phyloP scores from a whole-genome alignment of 371 early-diverging fungal genomes.

The Chytridium lagenaria region DNA sequence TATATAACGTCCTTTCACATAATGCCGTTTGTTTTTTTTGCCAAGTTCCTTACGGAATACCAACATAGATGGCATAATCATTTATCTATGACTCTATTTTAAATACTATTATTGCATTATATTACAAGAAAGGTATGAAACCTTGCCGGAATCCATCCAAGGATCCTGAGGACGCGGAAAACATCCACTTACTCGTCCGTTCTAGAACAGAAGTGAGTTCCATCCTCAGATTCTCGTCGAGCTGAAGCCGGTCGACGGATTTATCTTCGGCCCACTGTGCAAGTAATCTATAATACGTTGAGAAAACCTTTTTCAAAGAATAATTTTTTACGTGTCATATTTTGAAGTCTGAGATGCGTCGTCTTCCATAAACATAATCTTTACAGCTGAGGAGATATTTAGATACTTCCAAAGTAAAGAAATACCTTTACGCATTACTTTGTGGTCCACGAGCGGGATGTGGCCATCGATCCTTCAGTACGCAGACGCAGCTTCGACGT shows the following conservation, averaged over 20 bases:
- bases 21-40: no score
- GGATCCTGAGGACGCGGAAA: no score
- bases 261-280: conserved; percentile 29
- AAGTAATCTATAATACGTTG: background rate
- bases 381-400: background rate
- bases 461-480: background rate
- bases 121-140: no score
- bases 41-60: no score
- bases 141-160: no score
- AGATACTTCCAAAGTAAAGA: background rate
- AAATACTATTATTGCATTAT: no score
- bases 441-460: background rate
- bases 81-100: no score
- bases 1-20: no score
- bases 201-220: background rate
- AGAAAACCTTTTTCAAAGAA: background rate
- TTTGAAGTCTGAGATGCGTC: background rate
- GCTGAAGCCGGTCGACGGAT: conserved; percentile 19
- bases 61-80: no score
- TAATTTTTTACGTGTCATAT: background rate
- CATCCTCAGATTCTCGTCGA: background rate
- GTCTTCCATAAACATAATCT: conserved; percentile 15
- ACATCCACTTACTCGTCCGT: background rate
- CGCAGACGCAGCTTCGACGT: background rate
- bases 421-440: background rate